Percentiles rank a stretch among this genome's conserved stretches.
Conservation (phyloP, 1,284 basidiomycete genomes). For the Mycena sp. region DNA sequence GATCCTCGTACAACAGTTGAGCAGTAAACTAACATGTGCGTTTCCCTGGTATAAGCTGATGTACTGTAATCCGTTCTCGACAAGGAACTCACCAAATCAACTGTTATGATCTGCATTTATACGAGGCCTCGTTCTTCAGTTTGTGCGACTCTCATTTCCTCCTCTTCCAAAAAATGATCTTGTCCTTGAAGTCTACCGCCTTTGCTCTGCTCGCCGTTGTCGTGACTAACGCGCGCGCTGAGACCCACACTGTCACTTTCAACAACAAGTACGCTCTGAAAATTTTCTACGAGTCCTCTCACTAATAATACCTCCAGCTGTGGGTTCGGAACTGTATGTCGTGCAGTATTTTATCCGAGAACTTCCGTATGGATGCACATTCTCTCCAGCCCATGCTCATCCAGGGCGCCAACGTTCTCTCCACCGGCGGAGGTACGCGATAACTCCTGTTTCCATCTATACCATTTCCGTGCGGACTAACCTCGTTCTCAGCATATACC, state of each 20-base stretch:
- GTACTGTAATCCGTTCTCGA: too few species aligned
- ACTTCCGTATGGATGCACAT: too few species aligned
- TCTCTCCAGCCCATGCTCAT: slow-evolving; percentile 36
- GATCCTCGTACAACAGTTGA: too few species aligned
- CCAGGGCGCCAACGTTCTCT: slow-evolving; percentile 36
- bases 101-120: too few species aligned
- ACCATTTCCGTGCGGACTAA: not conserved
- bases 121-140: too few species aligned
- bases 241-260: slow-evolving; percentile 40
- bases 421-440: slow-evolving; percentile 36
- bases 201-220: slow-evolving; percentile 17
- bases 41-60: too few species aligned
- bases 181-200: not conserved
- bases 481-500: slow-evolving; percentile 34
- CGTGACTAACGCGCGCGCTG: slow-evolving; percentile 23
- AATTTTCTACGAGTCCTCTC: not conserved
- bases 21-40: too few species aligned
- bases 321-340: slow-evolving; percentile 37
- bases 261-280: slow-evolving; percentile 35
- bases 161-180: slow-evolving; percentile 1
- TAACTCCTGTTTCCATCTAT: too few species aligned
- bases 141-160: too few species aligned
- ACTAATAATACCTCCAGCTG: slow-evolving; percentile 33
- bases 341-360: not conserved
- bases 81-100: too few species aligned